Evolutionary conservation across 805 yeast genomes (phyloP), one percentile per base, ranked within the genome.

Genomic region (Debaryomyces prosopidis): DNA sequence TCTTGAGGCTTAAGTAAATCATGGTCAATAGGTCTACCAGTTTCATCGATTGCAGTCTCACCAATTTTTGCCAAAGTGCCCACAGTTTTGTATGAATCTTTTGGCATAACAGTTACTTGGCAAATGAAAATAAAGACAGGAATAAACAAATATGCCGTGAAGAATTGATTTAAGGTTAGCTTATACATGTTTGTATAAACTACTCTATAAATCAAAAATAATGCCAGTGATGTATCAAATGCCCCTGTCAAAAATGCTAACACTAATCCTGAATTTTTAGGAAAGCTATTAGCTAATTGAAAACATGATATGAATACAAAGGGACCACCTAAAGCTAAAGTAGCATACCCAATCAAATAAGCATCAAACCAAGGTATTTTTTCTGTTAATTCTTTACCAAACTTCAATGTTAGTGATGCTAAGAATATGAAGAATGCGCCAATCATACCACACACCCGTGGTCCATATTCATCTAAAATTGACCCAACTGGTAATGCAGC

Each of bases 201-300:
- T 14, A 89, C 48, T 54, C 96, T 71, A 69, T 90, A 92, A 9
- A 79, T 54, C 54, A 89, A 71, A 59, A 91, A 91, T 39, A 91
- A 76, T 0, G 96, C 97, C n/a, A 95, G 82, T 1, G 96, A 87
- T 0, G 96, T 77, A 64, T 92, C 97, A 60, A 91, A 90, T 0
- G 96, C 90, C n/a, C 97, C 97, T 0, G 97, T 89, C 41, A 91
- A 68, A 14, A 89, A 65, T 0, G 97, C 96, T 52, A 90, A 68
- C 16, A 90, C 75, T 38, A 87, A 76, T 0, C 97, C 97, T 3
- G 96, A 85, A 55, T 80, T 81, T 35, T 79, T 78, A 2, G 96
- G 96, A 66, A 90, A 88, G 20, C 87, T 79, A 61, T 90, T 91
- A 5, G 97, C 68, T 61, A 91, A 73, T 59, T 91, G 97, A 76